Base-by-base conservation (phyloP, 2,329 filamentous ascomycete genomes). In the Fusarium redolens region DNA sequence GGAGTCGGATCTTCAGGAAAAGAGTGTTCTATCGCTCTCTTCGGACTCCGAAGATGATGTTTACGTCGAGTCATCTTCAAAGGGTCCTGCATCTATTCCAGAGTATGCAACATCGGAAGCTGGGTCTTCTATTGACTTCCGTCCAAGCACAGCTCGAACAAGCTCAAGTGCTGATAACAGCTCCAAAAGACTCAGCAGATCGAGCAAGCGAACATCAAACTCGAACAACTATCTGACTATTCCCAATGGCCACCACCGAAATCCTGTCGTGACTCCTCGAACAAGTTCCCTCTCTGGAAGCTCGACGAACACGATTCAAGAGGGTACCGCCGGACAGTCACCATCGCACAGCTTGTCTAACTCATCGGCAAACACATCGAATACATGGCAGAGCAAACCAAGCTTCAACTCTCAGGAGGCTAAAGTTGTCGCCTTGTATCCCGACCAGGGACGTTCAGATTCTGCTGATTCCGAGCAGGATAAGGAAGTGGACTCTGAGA, bases 1-100 rank as follows among this genome's bases (percentile, higher is more conserved):
- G 11, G 85, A 86, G 40, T 82, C 86, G 4, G 87, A 90, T 67
- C 80, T 89, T 10, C 83, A 87, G 45, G 84, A 87, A 57, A 88
- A 83, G 65, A 90, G 88, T 68, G 83, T 90, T 2, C 79, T 90
- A 18, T 87, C 88, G 3, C 82, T 90, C 2, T 89, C 88, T 3
- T 89, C 88, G 0, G 88, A 90, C 68, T 89, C 88, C 0, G 88
- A 90, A 63, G 85, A 86, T 2, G 85, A 86, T 2, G 72, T 73
- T 10, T 76, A 75, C 22, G 48, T 64, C 7, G 71, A 74, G 5
- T 60, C 77, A 0, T 63, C 75, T 13, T 56, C 71, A 5, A 79
- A 74, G 57, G 74, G 74, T 5, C 74, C 78, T 15, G 65, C 73
- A 10, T 80, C 79, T 15, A 73, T 76, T 25, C 73, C 78, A 6